These are phyloP conservation scores for Populus ilicifolia DNA, from an alignment of 345 rosid species.

Conservation along the genomic window DNA sequence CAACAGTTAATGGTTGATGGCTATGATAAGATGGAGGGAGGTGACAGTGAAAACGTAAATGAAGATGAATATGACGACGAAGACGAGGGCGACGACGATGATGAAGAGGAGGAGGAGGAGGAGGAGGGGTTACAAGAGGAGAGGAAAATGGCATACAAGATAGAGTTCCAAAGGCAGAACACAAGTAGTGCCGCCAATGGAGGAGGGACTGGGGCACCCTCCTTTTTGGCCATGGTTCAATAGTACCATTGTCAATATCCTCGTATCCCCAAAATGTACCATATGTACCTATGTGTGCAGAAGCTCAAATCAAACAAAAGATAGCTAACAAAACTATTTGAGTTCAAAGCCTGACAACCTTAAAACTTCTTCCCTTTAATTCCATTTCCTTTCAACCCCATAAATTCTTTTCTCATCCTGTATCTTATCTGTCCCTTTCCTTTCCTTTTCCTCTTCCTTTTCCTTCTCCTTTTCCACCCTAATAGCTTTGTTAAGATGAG, in stretches of 20 bases:
- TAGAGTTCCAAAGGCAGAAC: conserved; percentile 49
- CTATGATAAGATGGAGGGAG: conserved; percentile 43
- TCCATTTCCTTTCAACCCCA: not conserved
- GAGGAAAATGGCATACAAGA: conserved; percentile 50
- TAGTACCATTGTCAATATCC: conserved; percentile 5
- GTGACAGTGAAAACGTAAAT: conserved; percentile 31
- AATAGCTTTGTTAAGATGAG: not conserved
- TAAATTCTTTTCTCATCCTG: not conserved
- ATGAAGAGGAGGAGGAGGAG: conserved; percentile 38
- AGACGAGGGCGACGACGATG: conserved; percentile 35
- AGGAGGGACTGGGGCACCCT: conserved; percentile 54
- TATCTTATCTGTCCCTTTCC: not conserved
- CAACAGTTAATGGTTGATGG: conserved; percentile 40
- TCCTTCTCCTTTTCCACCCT: not conserved
- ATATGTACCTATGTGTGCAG: conserved; percentile 40
- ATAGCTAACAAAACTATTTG: conserved; percentile 15
- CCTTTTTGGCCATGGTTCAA: conserved; percentile 61
- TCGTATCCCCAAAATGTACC: conserved; percentile 22
- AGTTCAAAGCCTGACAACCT: conserved; percentile 16
- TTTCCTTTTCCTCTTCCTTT: conserved; percentile 9
- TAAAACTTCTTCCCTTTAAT: conserved; percentile 3
- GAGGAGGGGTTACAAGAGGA: conserved; percentile 45
- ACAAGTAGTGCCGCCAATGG: conserved; percentile 35
- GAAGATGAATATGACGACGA: conserved; percentile 12
- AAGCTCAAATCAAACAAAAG: conserved; percentile 29